Base-by-base conservation (phyloP, 2,329 filamentous ascomycete species). In the Neopestalotiopsis rosae region DNA sequence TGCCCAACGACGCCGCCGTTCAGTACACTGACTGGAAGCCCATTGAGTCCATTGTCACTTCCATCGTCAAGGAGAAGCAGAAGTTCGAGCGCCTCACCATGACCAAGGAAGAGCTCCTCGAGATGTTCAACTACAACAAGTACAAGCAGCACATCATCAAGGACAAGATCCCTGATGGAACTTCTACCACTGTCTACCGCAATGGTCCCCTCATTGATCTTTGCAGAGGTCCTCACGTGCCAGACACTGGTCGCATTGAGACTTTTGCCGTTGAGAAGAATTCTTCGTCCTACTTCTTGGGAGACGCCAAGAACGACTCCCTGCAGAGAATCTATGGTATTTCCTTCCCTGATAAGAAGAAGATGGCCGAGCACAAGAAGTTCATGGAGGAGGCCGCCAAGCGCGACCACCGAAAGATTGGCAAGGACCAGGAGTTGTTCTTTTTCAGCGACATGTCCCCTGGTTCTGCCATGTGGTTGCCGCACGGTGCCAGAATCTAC, bases 131-230 rank as follows among this genome's bases (percentile, higher is more conserved):
- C 75, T 97, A 97, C 87, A 98, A 97, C 88, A 96, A 96, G 81
- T 98, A 97, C 87, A 98, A 99, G 89, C 91, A 97, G 80, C 93
- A 98, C 81, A 97, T 98, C 81, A 98, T 99, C 84, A 92, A 94
- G 75, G 92, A 94, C 85, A 94, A 97, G 82, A 93, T 98, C 70
- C 86, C 91, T 52, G 94, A 97, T 74, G 94, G 94, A 74, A 95
- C 94, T 68, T 94, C 88, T 79, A 97, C 94, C 79, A 98, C 96
- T 10, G 95, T 98, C 56, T 99, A 98, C 82, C 91, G 94, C 72
- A 97, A 94, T 77, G 96, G 96, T 69, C 94, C 94, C 14, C 86
- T 98, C 68, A 97, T 98, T 76, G 96, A 99, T 88, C 85, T 98
- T 72, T 98, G 96, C 86, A 90, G 94, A 79, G 96, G 96, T 49